phyloP scores from a whole-genome alignment of 345 rosid genomes.

The Brassica carinata region DNA sequence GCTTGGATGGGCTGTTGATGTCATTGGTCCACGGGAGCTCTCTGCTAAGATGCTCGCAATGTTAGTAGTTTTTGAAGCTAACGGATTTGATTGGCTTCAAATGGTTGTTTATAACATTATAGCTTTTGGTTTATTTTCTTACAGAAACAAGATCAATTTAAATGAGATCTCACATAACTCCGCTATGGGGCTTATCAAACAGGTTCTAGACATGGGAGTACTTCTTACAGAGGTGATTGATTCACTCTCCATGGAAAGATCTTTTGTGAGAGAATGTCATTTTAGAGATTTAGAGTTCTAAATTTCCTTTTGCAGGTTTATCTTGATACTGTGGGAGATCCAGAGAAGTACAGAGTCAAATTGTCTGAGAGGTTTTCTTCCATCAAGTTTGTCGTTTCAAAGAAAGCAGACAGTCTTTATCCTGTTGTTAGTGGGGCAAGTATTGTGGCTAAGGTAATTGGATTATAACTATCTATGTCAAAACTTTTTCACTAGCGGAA shows the following conservation, averaged over 20 bases:
- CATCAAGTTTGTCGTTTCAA: slow-evolving; percentile 83
- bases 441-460: slow-evolving; percentile 89
- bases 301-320: slow-evolving; percentile 55
- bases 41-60: slow-evolving; percentile 88
- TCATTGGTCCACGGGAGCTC: slow-evolving; percentile 91
- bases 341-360: slow-evolving; percentile 81
- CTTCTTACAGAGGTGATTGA: slow-evolving; percentile 82
- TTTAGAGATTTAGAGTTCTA: not conserved
- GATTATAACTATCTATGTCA: not conserved
- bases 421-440: slow-evolving; percentile 98
- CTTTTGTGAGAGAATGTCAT: not conserved
- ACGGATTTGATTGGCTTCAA: too few species aligned
- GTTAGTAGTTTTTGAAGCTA: slow-evolving; percentile 44
- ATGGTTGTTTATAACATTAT: not conserved
- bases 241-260: not conserved
- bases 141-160: slow-evolving; percentile 79
- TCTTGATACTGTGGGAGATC: slow-evolving; percentile 92
- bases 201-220: slow-evolving; percentile 67
- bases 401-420: slow-evolving; percentile 96
- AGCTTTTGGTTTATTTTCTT: slow-evolving; percentile 9
- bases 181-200: slow-evolving; percentile 71
- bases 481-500: not conserved
- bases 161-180: slow-evolving; percentile 94
- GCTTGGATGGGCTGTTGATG: slow-evolving; percentile 94
- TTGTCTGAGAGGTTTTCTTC: slow-evolving; percentile 78